Evolutionary conservation across 257 asterid species (phyloP).

Genomic region (Nicotiana benthamiana): DNA sequence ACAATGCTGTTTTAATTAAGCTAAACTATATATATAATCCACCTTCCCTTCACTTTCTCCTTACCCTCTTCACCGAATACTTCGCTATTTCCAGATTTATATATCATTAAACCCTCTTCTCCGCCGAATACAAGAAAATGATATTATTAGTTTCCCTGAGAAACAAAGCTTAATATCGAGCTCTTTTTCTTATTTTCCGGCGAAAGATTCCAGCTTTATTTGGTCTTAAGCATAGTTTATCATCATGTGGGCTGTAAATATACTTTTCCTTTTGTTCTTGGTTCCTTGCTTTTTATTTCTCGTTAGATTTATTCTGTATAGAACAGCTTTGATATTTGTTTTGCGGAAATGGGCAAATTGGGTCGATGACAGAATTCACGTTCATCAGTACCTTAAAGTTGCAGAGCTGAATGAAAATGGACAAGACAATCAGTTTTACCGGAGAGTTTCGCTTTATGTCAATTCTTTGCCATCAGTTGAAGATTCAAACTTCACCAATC

Average conservation of each 20-base stretch:
- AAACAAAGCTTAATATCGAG: neutral
- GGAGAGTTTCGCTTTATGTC: constrained; percentile 52
- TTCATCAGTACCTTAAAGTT: constrained; percentile 51
- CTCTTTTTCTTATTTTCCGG: neutral
- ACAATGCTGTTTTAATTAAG: neutral
- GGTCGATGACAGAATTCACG: constrained; percentile 57
- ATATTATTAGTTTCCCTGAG: neutral
- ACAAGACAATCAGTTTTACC: constrained; percentile 68
- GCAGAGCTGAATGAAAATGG: constrained; percentile 55
- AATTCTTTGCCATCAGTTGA: constrained; percentile 67
- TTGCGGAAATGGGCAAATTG: constrained; percentile 40
- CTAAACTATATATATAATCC: neutral
- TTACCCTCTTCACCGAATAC: neutral
- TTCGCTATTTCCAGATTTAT: neutral
- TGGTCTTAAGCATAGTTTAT: neutral
- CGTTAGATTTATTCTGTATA: constrained; percentile 43
- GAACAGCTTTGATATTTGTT: constrained; percentile 56
- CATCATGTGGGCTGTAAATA: constrained; percentile 25
- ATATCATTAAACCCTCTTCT: neutral
- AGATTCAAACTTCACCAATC: constrained; percentile 75
- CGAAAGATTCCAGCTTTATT: neutral
- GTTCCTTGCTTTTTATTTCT: constrained; percentile 15
- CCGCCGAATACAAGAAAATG: neutral
- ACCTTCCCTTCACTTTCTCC: neutral
- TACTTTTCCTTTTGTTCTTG: constrained; percentile 18